Percentiles rank a stretch among this genome's conserved stretches.
Conservation (phyloP, 352 stramenopile species). For the Globisporangium cylindrosporum region DNA sequence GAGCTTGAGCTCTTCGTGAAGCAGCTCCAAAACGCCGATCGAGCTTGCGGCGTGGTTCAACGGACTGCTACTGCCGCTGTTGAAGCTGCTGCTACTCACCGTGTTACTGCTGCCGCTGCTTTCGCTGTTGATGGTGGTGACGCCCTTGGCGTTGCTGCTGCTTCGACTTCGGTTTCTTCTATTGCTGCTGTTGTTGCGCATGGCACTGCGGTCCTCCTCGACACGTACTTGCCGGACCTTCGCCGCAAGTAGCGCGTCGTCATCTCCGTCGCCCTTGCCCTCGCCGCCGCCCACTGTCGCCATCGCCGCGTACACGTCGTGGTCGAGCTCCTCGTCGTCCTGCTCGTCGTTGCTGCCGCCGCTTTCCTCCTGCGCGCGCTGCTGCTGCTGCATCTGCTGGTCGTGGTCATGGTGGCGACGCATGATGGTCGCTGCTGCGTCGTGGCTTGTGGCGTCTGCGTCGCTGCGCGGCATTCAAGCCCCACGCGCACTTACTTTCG, state of each 20-base stretch:
- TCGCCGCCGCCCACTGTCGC: not conserved
- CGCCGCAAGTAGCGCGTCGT: not conserved
- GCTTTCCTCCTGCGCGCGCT: not conserved
- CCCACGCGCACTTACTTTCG: not conserved
- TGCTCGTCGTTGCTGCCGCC: not conserved
- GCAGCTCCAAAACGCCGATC: constrained; percentile 34
- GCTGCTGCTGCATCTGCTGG: not conserved
- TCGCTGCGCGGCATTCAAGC: not conserved
- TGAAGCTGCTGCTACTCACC: constrained; percentile 6
- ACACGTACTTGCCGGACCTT: not conserved
- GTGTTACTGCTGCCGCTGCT: not conserved
- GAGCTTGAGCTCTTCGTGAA: constrained; percentile 64
- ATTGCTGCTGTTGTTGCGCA: not conserved
- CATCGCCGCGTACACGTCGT: not conserved
- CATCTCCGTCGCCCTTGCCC: not conserved
- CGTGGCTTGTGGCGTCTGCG: not conserved
- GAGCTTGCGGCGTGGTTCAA: constrained; percentile 19
- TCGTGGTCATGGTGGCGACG: not conserved
- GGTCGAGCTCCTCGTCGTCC: constrained; percentile 9
- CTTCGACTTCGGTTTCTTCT: not conserved
- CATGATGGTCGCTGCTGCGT: not conserved
- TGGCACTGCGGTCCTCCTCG: not conserved
- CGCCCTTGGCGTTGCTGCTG: not conserved
- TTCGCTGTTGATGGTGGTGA: not conserved
- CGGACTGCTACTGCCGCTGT: constrained; percentile 23